Evolutionary conservation across 139 green algal species (phyloP), one percentile per base, ranked within the genome.

Genomic region (Chlorella sp.): DNA sequence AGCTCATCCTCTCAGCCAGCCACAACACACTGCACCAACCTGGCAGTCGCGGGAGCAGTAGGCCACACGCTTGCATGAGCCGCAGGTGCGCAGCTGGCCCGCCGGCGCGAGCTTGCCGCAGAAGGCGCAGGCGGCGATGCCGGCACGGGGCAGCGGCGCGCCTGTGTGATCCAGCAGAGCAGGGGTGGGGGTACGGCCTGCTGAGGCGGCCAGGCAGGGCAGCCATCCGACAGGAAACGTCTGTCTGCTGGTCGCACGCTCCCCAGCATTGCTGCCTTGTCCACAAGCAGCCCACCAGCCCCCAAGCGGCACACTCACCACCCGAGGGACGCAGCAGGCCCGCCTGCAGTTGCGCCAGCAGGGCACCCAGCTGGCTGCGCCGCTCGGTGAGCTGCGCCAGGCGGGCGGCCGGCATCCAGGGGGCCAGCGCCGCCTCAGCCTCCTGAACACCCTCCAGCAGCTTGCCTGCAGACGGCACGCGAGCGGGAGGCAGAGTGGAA

Each of bases 21-120:
- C 51, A 60, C 12, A 9, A 60, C 51, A 20, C 13, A 9, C 51
- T 20, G 12, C 51, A 21, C 51, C 44, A 7, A 81, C 74, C 23
- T 81, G 74, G 55, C 74, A 81, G 16, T 62, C 55, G 7, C 74
- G 74, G 74, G 47, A 51, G 74, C 74, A 81, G 74, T 81, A 81
- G 21, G 28, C 55, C 20, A 81, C 74, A 3, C 7, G 18, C 55
- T 81, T 81, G 74, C 74, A 81, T 30, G 74, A 39, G 34, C 41
- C 74, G 55, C 74, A 81, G 11, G 38, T 26, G 18, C 51, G 47
- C 74, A 81, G 74, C 32, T 47, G 47, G 1, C 30, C 18, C 20
- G 34, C 74, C 3, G 55, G 51, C 11, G 51, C 51, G 12, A 60
- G 32, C 11, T 39, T 30, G 55, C 74, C 74, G 20, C 74, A 81